phyloP scores from a whole-genome alignment of 2,329 filamentous ascomycete species.

The Teratosphaeria nubilosa region DNA sequence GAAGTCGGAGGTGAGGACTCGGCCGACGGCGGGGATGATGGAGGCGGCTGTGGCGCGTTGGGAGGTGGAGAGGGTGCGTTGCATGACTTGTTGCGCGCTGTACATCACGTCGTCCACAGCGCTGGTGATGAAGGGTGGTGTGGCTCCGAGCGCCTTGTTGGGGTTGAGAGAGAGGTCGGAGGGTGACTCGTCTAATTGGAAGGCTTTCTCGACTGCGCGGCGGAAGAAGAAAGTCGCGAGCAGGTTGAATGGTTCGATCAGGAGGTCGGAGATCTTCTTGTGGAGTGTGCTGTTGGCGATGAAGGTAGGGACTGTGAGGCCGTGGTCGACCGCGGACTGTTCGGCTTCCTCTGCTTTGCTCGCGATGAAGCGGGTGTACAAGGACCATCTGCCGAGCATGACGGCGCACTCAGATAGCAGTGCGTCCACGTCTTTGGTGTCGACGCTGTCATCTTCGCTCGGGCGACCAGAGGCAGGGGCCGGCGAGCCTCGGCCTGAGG shows the following conservation, averaged over 20 bases:
- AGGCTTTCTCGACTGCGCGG: conserved; percentile 91
- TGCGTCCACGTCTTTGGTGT: conserved; percentile 92
- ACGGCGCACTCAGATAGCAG: conserved; percentile 78
- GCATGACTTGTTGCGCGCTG: conserved; percentile 85
- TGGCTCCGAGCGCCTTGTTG: conserved; percentile 60
- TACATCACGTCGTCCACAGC: conserved; percentile 99
- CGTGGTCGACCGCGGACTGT: conserved; percentile 25
- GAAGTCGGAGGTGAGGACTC: conserved; percentile 80
- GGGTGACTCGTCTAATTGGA: conserved; percentile 87
- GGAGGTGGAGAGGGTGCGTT: conserved; percentile 76
- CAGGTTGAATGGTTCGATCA: conserved; percentile 72
- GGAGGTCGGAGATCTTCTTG: conserved; percentile 64
- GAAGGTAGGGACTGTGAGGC: conserved; percentile 60
- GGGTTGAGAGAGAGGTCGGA: conserved; percentile 66
- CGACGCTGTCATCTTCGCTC: conserved; percentile 83
- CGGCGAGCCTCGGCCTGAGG: conserved; percentile 52
- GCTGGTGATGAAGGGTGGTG: conserved; percentile 83
- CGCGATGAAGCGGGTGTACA: conserved; percentile 82
- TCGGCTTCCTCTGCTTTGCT: conserved; percentile 45
- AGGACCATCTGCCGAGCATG: conserved; percentile 87
- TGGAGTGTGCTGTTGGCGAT: conserved; percentile 68
- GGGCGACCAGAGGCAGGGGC: conserved; percentile 48
- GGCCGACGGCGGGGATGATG: conserved; percentile 66
- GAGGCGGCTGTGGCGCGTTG: conserved; percentile 68
- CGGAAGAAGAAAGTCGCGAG: conserved; percentile 97